phyloP scores from a whole-genome alignment of 108 stramenopile genomes.

The Conticribra guillardii region DNA sequence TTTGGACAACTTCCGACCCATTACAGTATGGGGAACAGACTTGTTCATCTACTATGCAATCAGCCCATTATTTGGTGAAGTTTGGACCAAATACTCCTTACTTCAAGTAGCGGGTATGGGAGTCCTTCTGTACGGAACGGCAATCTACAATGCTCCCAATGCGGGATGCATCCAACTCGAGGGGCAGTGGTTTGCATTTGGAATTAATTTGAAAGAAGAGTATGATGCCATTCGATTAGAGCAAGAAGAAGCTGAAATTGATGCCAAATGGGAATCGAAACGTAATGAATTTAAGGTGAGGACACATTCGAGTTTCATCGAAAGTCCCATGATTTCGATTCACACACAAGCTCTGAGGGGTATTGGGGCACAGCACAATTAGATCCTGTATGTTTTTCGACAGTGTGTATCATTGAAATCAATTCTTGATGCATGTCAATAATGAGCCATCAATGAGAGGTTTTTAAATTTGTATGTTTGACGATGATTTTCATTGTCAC shows the following conservation, averaged over 20 bases:
- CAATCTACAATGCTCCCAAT: conserved; percentile 95
- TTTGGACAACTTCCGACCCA: conserved; percentile 96
- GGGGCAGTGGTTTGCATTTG: conserved; percentile 75
- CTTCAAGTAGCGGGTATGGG: conserved; percentile 89
- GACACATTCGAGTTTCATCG: conserved; percentile 60
- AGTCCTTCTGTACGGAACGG: conserved; percentile 94
- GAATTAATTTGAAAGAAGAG: conserved; percentile 64
- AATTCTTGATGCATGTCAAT: neutral
- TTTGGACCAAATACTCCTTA: conserved; percentile 86
- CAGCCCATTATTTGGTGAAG: conserved; percentile 80
- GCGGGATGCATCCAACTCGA: conserved; percentile 78
- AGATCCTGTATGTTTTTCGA: neutral
- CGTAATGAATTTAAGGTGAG: conserved; percentile 54
- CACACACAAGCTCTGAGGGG: conserved; percentile 67
- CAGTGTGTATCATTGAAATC: neutral
- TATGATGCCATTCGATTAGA: conserved; percentile 65
- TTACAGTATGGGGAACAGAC: conserved; percentile 81
- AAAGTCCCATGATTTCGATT: conserved; percentile 60
- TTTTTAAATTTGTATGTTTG: neutral
- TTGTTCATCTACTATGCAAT: conserved; percentile 89
- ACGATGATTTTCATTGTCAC: neutral
- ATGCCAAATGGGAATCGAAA: conserved; percentile 62
- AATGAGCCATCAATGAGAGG: neutral
- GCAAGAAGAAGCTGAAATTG: conserved; percentile 53
- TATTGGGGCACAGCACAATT: conserved; percentile 45